Evolutionary conservation across 2,329 filamentous ascomycete genomes (phyloP).

Genomic region (Knufia petricola): DNA sequence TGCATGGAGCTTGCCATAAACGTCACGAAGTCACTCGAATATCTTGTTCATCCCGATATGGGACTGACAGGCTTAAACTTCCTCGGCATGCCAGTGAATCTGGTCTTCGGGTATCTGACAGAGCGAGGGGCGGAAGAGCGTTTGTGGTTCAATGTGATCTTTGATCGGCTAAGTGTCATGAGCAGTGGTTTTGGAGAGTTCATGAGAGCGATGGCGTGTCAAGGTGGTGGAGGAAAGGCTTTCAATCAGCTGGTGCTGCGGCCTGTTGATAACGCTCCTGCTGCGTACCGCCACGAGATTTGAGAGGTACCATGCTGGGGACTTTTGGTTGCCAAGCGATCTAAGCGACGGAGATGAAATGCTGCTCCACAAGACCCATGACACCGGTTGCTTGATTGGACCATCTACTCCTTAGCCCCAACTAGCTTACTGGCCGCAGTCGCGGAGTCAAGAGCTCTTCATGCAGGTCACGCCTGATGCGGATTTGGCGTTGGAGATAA

Average conservation of each 20-base stretch:
- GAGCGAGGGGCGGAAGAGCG: not conserved
- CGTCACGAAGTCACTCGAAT: constrained; percentile 7
- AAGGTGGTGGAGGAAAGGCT: constrained; percentile 34
- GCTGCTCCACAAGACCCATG: too few species aligned
- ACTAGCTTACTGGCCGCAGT: too few species aligned
- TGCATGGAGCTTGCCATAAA: constrained; percentile 2
- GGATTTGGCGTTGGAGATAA: too few species aligned
- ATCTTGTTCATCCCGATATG: constrained; percentile 6
- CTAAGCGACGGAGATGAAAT: too few species aligned
- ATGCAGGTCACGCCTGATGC: too few species aligned
- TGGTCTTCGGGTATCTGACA: not conserved
- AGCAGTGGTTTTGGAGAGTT: not conserved
- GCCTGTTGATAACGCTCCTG: too few species aligned
- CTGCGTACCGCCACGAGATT: too few species aligned
- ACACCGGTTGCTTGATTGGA: too few species aligned
- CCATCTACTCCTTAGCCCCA: too few species aligned
- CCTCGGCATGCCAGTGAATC: constrained; percentile 6
- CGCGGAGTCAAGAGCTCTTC: too few species aligned
- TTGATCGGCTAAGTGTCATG: not conserved
- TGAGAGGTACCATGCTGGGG: too few species aligned
- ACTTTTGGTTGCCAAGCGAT: too few species aligned
- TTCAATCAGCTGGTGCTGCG: constrained; percentile 44
- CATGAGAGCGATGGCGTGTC: not conserved
- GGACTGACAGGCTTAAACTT: not conserved
- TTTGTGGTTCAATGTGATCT: not conserved